These are phyloP conservation scores for Albizia julibrissin DNA, from an alignment of 306 rosid species.

Conservation along the genomic window DNA sequence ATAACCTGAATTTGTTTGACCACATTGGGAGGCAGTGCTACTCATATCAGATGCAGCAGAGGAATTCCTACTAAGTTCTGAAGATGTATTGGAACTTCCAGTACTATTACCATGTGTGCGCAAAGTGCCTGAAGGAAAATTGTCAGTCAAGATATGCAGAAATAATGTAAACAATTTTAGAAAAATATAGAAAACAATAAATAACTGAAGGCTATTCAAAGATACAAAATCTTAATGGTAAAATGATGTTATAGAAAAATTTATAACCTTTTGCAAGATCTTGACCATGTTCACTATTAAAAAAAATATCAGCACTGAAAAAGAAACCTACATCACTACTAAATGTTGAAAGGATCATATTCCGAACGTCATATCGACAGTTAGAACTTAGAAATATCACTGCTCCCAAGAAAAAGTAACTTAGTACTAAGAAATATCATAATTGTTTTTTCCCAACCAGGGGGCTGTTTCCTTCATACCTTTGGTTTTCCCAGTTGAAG, in stretches of 20 bases:
- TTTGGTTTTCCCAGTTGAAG: constrained; percentile 58
- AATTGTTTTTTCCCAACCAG: not conserved
- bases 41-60: constrained; percentile 71
- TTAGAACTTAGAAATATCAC: not conserved
- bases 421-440: not conserved
- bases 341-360: not conserved
- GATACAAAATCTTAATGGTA: not conserved
- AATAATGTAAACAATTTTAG: not conserved
- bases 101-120: constrained; percentile 42
- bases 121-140: constrained; percentile 48
- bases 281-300: not conserved
- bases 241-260: not conserved
- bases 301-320: not conserved
- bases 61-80: constrained; percentile 58
- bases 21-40: constrained; percentile 54
- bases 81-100: constrained; percentile 22
- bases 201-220: constrained; percentile 9
- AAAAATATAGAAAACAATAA: not conserved
- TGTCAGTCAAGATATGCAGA: constrained; percentile 12
- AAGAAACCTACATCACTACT: not conserved
- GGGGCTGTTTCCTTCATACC: constrained; percentile 46
- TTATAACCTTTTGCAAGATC: not conserved
- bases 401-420: not conserved
- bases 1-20: constrained; percentile 58
- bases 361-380: not conserved